Base-by-base conservation (phyloP, 2,329 filamentous ascomycete species). In the Berkeleyomyces basicola region DNA sequence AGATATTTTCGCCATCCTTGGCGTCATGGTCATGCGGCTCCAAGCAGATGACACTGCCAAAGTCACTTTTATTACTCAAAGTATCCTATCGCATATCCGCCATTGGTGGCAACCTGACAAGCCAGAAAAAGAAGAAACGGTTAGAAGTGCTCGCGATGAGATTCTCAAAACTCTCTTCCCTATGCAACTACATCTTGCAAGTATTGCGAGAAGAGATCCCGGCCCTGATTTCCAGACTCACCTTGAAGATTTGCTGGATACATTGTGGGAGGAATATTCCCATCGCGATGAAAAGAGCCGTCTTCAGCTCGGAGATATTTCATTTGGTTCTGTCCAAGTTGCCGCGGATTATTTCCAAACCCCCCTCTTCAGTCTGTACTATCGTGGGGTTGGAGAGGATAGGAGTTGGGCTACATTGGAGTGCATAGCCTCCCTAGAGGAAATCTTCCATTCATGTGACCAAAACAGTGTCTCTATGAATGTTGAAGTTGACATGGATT, bases 61-160 rank as follows among this genome's bases (percentile, higher is more conserved):
- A 61, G 82, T 85, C 2, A 80, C 80, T 66, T 77, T 75, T 42
- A 74, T 86, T 44, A 78, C 86, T 14, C 74, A 77, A 62, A 78
- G 81, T 5, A 71, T 91, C 6, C 70, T 96, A 33, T 86, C 88
- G 1, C 72, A 91, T 53, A 82, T 96, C 66, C 82, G 81, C 62
- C 79, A 82, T 59, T 83, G 90, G 74, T 99, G 92, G 91, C 78
- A 84, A 66, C 79, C 81, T n/a, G 88, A 87, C 67, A 80, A 82
- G 55, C 73, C 79, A 36, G 79, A 80, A 11, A 78, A 83, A 67
- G 79, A 83, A 66, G 79, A 82, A 68, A 78, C 82, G 68, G 78
- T 82, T 66, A 82, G 79, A 66, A 78, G 77, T 1, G 72, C 93
- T 59, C 84, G 86, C 67, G 87, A 92, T 66, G 89, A 90, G 71